Conservation (phyloP, 2,329 filamentous ascomycete genomes). For the Ascocoryne sarcoides region DNA sequence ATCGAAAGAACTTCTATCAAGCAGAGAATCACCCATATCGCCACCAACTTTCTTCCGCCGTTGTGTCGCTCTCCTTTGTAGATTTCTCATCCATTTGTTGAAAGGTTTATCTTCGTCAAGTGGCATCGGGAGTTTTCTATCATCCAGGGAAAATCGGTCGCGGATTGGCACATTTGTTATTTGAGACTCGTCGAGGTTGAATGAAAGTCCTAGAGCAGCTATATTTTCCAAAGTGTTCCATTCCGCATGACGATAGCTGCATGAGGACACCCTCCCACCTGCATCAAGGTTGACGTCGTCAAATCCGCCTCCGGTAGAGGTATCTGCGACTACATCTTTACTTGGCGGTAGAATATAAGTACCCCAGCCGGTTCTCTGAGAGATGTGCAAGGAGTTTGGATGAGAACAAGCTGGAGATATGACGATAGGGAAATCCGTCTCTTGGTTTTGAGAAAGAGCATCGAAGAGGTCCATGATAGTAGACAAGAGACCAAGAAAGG, state of each 20-base stretch:
- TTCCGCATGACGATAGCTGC: conserved; percentile 25
- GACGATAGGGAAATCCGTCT: conserved; percentile 8
- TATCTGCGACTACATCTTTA: conserved; percentile 13
- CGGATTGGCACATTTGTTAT: conserved; percentile 5
- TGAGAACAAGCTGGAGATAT: conserved; percentile 25
- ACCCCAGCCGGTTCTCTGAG: conserved; percentile 33
- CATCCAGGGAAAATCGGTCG: conserved; percentile 23
- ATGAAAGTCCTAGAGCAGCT: conserved; percentile 33
- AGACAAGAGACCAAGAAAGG: conserved; percentile 21
- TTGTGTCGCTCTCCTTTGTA: conserved; percentile 49
- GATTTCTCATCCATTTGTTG: conserved; percentile 62
- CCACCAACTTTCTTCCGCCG: conserved; percentile 32
- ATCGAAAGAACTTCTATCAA: conserved; percentile 15
- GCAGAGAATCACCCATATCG: conserved; percentile 21
- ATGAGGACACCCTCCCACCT: conserved; percentile 16
- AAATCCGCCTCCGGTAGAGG: conserved; percentile 24
- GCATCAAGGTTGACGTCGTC: conserved; percentile 29
- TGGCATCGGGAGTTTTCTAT: conserved; percentile 7
- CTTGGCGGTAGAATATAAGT: conserved; percentile 27
- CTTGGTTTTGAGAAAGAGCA: conserved; percentile 4
- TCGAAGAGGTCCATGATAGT: conserved; percentile 22
- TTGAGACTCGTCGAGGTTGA: conserved; percentile 27
- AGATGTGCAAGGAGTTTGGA: conserved; percentile 32
- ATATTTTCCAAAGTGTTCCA: conserved; percentile 35
- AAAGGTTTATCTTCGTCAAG: conserved; percentile 40